These are phyloP conservation scores for Aspergillus nidulans DNA, from an alignment of 495 filamentous ascomycete species.

Conservation along the genomic window DNA sequence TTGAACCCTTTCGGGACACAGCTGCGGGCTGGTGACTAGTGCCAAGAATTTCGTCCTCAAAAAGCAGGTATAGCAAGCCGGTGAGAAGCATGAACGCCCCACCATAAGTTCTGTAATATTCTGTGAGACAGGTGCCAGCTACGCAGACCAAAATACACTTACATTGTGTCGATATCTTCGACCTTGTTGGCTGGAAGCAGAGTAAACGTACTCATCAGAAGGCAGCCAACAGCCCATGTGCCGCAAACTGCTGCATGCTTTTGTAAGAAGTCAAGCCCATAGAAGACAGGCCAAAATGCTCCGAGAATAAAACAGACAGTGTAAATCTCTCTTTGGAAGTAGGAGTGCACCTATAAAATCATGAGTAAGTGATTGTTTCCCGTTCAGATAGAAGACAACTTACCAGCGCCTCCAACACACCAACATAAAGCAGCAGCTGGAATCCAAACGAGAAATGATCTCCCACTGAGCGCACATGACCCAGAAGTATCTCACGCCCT, in stretches of 20 bases:
- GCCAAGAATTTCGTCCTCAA: conserved; percentile 65
- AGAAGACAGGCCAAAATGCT: conserved; percentile 70
- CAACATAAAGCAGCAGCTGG: conserved; percentile 62
- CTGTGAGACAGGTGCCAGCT: conserved; percentile 21
- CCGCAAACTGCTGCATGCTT: conserved; percentile 57
- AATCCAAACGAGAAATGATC: conserved; percentile 51
- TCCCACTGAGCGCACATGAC: conserved; percentile 55
- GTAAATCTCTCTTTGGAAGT: conserved; percentile 85
- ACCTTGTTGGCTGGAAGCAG: conserved; percentile 80
- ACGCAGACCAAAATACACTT: conserved; percentile 6
- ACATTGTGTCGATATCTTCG: conserved; percentile 77
- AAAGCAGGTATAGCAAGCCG: conserved; percentile 75
- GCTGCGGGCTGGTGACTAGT: conserved; percentile 13
- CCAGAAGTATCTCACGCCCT: conserved; percentile 65
- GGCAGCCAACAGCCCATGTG: conserved; percentile 73
- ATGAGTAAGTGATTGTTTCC: conserved; percentile 9
- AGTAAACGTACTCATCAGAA: conserved; percentile 86
- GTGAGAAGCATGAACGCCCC: conserved; percentile 74
- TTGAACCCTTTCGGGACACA: conserved; percentile 42
- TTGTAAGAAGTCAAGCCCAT: conserved; percentile 67
- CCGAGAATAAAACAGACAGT: conserved; percentile 73
- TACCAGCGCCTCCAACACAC: conserved; percentile 78
- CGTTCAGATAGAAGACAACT: conserved; percentile 23
- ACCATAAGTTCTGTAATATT: conserved; percentile 58
- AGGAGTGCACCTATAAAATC: conserved; percentile 62